Conservation (phyloP, 257 asterid species). For the Solanum etuberosum region DNA sequence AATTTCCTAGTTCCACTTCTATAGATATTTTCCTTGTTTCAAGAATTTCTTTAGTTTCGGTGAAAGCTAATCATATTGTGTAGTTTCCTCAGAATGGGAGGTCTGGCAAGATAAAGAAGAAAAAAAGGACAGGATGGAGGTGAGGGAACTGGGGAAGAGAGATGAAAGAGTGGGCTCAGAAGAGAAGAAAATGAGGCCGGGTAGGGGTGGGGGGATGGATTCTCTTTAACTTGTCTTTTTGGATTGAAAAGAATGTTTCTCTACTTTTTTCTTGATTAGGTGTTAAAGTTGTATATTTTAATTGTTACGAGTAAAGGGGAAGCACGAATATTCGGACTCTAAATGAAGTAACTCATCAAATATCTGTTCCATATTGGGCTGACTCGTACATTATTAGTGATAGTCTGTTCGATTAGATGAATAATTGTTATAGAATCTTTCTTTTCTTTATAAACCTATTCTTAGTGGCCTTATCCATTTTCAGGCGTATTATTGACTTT, state of each 20-base stretch:
- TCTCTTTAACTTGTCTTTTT: not conserved
- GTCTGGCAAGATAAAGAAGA: not conserved
- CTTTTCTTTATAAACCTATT: not conserved
- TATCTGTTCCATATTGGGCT: not conserved
- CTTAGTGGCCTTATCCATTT: not conserved
- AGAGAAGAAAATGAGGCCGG: not conserved
- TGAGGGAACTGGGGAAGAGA: not conserved
- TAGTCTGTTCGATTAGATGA: not conserved
- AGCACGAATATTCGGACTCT: not conserved
- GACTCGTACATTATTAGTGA: not conserved
- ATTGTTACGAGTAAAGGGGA: not conserved
- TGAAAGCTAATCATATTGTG: not conserved
- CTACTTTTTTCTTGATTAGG: not conserved
- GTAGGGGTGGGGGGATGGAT: not conserved
- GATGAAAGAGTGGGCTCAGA: not conserved
- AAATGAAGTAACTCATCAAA: not conserved
- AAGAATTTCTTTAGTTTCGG: not conserved
- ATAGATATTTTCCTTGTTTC: not conserved
- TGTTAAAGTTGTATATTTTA: not conserved
- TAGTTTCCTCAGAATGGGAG: not conserved
- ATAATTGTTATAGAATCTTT: not conserved
- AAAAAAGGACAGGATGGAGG: not conserved
- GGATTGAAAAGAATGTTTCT: not conserved
- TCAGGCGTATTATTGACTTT: slow-evolving; percentile 96
- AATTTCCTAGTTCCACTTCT: not conserved